These are phyloP conservation scores for Aspergillus avenaceus DNA, from an alignment of 495 filamentous ascomycete species.

Conservation along the genomic window DNA sequence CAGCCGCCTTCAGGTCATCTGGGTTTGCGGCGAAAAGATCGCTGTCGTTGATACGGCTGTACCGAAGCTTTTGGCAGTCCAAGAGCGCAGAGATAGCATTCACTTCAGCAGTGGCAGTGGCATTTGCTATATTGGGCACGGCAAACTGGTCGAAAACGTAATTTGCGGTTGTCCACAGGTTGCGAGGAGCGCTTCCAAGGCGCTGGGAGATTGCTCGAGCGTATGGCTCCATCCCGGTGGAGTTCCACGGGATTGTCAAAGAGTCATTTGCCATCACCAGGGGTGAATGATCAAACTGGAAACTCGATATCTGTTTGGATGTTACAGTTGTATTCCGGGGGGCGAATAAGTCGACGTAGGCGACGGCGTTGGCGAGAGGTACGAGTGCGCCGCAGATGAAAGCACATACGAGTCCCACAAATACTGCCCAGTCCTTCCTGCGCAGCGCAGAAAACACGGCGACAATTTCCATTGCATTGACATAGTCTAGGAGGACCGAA, in stretches of 20 bases:
- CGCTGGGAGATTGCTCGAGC: neutral
- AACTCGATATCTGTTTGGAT: neutral
- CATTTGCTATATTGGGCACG: neutral
- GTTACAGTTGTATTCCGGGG: neutral
- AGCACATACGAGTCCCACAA: neutral
- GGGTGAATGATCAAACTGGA: neutral
- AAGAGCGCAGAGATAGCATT: neutral
- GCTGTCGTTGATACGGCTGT: neutral
- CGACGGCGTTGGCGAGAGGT: neutral
- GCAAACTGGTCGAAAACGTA: neutral
- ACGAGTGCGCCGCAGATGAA: constrained; percentile 1
- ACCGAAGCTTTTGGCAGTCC: neutral
- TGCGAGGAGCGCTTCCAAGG: neutral
- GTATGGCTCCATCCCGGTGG: neutral
- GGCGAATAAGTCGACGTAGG: neutral
- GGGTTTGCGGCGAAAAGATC: neutral
- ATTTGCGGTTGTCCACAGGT: neutral
- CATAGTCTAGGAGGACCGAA: neutral
- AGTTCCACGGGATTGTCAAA: neutral
- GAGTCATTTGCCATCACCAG: neutral
- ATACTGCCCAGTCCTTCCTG: neutral
- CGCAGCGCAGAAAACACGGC: neutral
- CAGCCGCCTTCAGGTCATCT: neutral
- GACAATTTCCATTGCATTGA: neutral
- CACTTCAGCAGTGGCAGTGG: neutral